These are phyloP conservation scores for Amanita polypyramis DNA, from an alignment of 768 basidiomycete genomes.

Conservation along the genomic window DNA sequence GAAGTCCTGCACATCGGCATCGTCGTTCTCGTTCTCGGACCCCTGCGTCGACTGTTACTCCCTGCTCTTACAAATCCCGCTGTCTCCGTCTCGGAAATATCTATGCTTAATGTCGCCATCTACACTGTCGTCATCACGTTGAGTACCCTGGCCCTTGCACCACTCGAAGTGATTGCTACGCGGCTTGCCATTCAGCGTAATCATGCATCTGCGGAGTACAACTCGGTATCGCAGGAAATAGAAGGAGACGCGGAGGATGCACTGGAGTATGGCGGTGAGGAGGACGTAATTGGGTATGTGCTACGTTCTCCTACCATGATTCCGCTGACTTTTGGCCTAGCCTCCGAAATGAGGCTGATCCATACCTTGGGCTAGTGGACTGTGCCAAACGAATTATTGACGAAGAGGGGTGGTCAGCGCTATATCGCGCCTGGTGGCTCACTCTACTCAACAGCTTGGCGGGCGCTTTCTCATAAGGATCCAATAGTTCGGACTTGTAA, in stretches of 20 bases:
- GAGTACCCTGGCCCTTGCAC: constrained; percentile 53
- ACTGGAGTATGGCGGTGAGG: constrained; percentile 60
- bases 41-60: constrained; percentile 34
- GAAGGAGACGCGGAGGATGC: constrained; percentile 52
- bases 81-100: constrained; percentile 30
- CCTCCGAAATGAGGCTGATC: constrained; percentile 67
- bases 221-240: constrained; percentile 65
- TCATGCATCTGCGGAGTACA: constrained; percentile 65
- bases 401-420: constrained; percentile 65
- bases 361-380: constrained; percentile 65
- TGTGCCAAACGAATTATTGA: constrained; percentile 67
- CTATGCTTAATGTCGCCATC: constrained; percentile 37
- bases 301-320: constrained; percentile 1
- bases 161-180: constrained; percentile 72
- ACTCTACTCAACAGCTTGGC: constrained; percentile 53
- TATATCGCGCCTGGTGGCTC: constrained; percentile 85
- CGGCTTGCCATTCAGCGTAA: constrained; percentile 80
- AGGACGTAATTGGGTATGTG: constrained; percentile 78
- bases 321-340: constrained; percentile 21
- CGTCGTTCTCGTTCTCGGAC: constrained; percentile 36
- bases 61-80: constrained; percentile 26
- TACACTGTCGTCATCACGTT: constrained; percentile 47
- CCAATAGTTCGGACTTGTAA: no score
- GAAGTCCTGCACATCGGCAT: constrained; percentile 36
- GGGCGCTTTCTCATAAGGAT: constrained; percentile 48